Conservation (phyloP, 2,329 filamentous ascomycete genomes). For the Hypoxylon sp. region DNA sequence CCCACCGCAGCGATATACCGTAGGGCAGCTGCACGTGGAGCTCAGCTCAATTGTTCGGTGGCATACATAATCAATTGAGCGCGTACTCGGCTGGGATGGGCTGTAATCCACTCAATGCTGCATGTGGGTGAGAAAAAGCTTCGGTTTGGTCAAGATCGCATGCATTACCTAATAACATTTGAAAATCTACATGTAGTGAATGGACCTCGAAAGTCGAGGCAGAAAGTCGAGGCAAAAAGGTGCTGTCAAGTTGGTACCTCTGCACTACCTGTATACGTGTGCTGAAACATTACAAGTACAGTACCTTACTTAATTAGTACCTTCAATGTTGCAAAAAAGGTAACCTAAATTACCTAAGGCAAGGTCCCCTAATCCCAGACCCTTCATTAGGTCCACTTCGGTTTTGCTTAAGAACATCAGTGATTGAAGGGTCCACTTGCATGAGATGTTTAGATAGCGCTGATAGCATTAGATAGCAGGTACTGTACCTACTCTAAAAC, state of each 20-base stretch:
- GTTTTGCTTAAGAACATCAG: too few relatives aligned
- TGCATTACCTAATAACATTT: not conserved
- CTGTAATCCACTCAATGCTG: slow-evolving; percentile 25
- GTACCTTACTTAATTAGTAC: too few relatives aligned
- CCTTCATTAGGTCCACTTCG: too few relatives aligned
- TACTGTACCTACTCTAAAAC: too few relatives aligned
- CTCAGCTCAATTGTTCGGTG: slow-evolving; percentile 5
- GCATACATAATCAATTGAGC: slow-evolving; percentile 13
- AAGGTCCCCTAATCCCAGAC: slow-evolving; percentile 7
- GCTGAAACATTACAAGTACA: not conserved
- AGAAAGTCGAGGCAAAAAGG: too few relatives aligned
- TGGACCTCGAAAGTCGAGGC: slow-evolving; percentile 12
- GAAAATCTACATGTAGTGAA: not conserved
- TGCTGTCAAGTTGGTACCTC: not conserved
- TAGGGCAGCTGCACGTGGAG: not conserved
- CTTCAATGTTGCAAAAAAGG: too few relatives aligned
- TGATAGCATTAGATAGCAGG: too few relatives aligned
- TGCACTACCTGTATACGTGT: slow-evolving; percentile 3
- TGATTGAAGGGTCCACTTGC: too few relatives aligned
- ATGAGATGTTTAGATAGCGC: too few relatives aligned
- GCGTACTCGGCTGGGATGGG: not conserved
- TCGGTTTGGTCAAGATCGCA: slow-evolving; percentile 15
- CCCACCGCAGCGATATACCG: not conserved
- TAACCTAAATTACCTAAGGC: not conserved
- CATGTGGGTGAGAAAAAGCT: slow-evolving; percentile 29